Base-by-base conservation (phyloP, 2,329 filamentous ascomycete species). In the Colletotrichum gigasporum region DNA sequence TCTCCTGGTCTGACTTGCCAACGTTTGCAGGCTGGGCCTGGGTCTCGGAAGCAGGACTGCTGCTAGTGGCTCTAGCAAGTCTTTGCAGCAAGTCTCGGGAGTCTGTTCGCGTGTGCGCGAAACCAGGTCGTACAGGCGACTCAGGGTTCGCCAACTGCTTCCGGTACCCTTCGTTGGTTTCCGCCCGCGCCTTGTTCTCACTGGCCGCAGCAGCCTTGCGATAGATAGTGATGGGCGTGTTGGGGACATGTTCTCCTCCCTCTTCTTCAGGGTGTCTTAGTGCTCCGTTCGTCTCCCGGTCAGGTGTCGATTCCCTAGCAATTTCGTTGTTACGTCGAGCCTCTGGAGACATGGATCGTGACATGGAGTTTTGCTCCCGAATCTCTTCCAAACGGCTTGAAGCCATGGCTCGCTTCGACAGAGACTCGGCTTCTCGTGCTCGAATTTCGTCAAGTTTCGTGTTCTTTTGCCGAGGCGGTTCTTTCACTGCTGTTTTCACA, bases 301-400 rank as follows among this genome's bases (percentile, higher is more conserved):
- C 20, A 50, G 52, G 35, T 7, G 57, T 64, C 8, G 65, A 66
- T 12, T 68, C 63, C 24, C 54, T 54, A n/a, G 63, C 52, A n/a
- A 64, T 65, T 42, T 76, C 75, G 11, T 57, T 72, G 58, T 70
- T 75, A 3, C 72, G 68, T 45, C 70, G 71, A 11, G 69, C 59
- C 48, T 82, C 80, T 12, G 82, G 80, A 1, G 81, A 83, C 6
- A 78, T 71, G 9, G 80, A 80, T 50, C 78, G 74, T 7, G 79
- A 78, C 66, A 78, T 75, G 34, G 80, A 79, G 69, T 87, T 85
- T 60, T 74, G 77, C 56, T 85, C 82, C 37, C 81, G 78, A 57
- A 86, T 86, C 71, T 86, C 85, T 32, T 83, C 84, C 3, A 88
- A 73, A 30, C 80, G 78, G 55, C 82, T 80, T 6, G 79, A 78